Evolutionary conservation across 345 rosid species (phyloP).

Genomic region (Arabidopsis suecica): DNA sequence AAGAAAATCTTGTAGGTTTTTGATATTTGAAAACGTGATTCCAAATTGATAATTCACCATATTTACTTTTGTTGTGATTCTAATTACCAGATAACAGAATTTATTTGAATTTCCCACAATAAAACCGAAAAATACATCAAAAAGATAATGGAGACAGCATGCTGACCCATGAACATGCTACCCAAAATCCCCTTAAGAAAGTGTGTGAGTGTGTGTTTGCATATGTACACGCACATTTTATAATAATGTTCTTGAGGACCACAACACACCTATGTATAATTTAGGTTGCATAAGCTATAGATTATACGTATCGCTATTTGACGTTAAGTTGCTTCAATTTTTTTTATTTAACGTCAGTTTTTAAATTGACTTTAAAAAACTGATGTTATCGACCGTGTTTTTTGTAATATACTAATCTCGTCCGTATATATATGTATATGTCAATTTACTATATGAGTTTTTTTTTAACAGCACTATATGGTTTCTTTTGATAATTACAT

Average conservation of each 20-base stretch:
- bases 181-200: constrained; percentile 37
- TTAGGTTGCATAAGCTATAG: constrained; percentile 16
- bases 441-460: constrained; percentile 29
- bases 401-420: background rate
- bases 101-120: background rate
- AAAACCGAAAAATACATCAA: constrained; percentile 10
- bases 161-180: constrained; percentile 46
- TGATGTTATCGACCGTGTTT: no score
- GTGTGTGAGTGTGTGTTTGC: constrained; percentile 13
- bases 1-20: background rate
- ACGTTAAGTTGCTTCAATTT: no score
- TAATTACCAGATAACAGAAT: constrained; percentile 1
- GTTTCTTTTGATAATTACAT: constrained; percentile 29
- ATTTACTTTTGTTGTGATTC: background rate
- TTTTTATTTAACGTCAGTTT: no score
- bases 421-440: constrained; percentile 22
- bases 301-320: background rate
- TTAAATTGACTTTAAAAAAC: no score
- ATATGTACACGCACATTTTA: background rate
- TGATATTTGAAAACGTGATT: background rate
- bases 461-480: no score
- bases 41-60: background rate
- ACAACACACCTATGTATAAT: constrained; percentile 10
- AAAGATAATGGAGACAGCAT: constrained; percentile 42
- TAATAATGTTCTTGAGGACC: constrained; percentile 33